These are phyloP conservation scores for Pseudotsuga menziesii DNA, from an alignment of 75 land plant species.

Conservation along the genomic window DNA sequence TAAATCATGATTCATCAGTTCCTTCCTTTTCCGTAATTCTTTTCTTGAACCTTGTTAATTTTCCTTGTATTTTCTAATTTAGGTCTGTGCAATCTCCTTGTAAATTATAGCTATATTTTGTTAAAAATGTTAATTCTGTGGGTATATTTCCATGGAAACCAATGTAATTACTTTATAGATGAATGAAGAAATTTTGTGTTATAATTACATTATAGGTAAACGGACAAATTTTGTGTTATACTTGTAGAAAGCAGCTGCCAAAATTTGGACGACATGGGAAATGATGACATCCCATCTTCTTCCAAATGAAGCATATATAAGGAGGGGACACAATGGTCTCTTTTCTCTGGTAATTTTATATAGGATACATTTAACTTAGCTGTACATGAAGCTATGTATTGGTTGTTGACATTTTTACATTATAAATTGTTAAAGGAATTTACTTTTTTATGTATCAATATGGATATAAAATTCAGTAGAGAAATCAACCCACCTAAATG, in stretches of 20 bases:
- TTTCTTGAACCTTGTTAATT: background rate
- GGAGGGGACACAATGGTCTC: constrained; percentile 33
- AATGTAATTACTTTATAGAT: too few species aligned
- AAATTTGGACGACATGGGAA: constrained; percentile 51
- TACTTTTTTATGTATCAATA: too few species aligned
- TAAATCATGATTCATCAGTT: too few species aligned
- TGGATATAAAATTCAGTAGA: background rate
- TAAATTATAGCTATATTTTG: background rate
- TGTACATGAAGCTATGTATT: too few species aligned
- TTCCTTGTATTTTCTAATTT: background rate
- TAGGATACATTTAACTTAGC: too few species aligned
- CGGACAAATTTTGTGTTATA: too few species aligned
- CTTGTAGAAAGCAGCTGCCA: constrained; percentile 37
- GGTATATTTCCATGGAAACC: too few species aligned
- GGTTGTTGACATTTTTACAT: too few species aligned
- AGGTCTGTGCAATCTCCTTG: background rate
- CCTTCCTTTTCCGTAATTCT: too few species aligned
- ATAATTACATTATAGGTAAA: too few species aligned
- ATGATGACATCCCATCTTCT: constrained; percentile 41
- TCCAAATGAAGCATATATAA: constrained; percentile 35
- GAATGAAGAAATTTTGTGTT: too few species aligned
- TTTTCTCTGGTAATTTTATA: constrained; percentile 33
- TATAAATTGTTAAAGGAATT: too few species aligned
- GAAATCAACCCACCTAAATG: background rate
- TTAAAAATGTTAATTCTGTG: background rate